Evolutionary conservation across 2,329 filamentous ascomycete species (phyloP), one percentile per base, ranked within the genome.

Genomic region (Diplocarpon mali): DNA sequence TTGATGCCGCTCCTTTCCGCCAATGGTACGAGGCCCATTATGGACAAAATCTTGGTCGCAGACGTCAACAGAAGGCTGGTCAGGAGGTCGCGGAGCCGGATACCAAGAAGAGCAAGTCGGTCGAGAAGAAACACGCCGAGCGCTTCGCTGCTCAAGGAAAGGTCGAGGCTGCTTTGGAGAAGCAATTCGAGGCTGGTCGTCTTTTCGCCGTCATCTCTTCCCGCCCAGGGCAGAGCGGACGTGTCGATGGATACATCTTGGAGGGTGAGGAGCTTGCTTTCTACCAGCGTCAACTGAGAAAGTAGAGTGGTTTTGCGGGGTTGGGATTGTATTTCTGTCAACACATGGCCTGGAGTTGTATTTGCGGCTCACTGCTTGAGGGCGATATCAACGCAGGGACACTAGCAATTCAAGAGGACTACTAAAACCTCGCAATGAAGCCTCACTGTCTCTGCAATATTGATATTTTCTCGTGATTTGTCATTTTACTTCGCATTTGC

Each of bases 1-100:
- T 98, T 73, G 92, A 98, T 72, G 92, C 93, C 64, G 87, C 92
- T 56, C 92, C 92, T 61, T 98, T 98, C 86, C 80, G 92, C 70
- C 90, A 96, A 76, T 98, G 92, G 92, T 98, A 94, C 75, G 92
- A 98, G 82, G 87, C 92, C 61, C 92, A 98, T 84, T 98, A 98
- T 80, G 92, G 92, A 67, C 78, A 86, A 71, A 63, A 76, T 63
- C 68, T 98, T 56, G 92, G 92, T 69, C 85, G 89, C 64, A 84
- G 83, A 73, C 86, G 89, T 73, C 88, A 95, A 77, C 77, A 82
- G 69, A 89, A 93, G 72, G 57, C 62, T 41, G 66, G 60, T 40
- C 69, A 73, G 62, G 60, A 62, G 44, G 54, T 53, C 47, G 49
- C 56, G 54, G 61, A 66, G 66, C 68, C 52, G 71, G 78, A 82